Percentiles rank a stretch among this genome's conserved stretches.
Evolutionary conservation across 2,329 filamentous ascomycete species (phyloP).

Genomic region (Oidium heveae): DNA sequence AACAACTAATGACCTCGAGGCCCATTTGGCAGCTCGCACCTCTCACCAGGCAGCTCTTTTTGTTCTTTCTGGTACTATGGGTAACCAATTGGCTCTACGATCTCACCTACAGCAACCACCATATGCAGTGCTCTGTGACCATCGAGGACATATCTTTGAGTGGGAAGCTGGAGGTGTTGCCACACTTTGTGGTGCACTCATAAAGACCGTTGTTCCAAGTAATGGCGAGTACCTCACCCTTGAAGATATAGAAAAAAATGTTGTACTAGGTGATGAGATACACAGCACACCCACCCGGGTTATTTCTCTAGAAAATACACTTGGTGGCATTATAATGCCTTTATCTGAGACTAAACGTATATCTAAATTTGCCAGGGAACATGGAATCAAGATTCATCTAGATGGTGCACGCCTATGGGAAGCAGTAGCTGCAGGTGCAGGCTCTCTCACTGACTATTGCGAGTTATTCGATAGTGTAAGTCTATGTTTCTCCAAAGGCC

Average conservation of each 20-base stretch:
- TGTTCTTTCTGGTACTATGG: conserved; percentile 81
- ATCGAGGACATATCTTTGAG: conserved; percentile 50
- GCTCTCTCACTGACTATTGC: conserved; percentile 39
- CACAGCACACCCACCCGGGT: conserved; percentile 60
- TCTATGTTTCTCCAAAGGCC: conserved; percentile 59
- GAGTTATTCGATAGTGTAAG: conserved; percentile 47
- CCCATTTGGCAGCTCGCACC: conserved; percentile 45
- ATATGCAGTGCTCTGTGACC: conserved; percentile 55
- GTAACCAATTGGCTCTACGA: conserved; percentile 66
- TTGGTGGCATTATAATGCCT: conserved; percentile 57
- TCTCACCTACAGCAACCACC: conserved; percentile 58
- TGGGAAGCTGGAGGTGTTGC: conserved; percentile 43
- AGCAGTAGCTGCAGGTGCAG: conserved; percentile 45
- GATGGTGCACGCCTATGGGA: conserved; percentile 70
- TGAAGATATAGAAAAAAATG: conserved; percentile 40
- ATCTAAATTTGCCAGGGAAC: conserved; percentile 35
- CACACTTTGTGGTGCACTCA: conserved; percentile 40
- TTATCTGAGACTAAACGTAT: conserved; percentile 46
- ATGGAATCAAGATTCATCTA: conserved; percentile 45
- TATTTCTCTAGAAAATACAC: conserved; percentile 67
- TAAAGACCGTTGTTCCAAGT: conserved; percentile 37
- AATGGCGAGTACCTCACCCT: conserved; percentile 39
- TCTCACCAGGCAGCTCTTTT: conserved; percentile 56
- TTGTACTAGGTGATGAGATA: conserved; percentile 39
- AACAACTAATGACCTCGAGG: conserved; percentile 52